Base-by-base conservation (phyloP, 169 alveolate species). In the Amoebophrya sp. region DNA sequence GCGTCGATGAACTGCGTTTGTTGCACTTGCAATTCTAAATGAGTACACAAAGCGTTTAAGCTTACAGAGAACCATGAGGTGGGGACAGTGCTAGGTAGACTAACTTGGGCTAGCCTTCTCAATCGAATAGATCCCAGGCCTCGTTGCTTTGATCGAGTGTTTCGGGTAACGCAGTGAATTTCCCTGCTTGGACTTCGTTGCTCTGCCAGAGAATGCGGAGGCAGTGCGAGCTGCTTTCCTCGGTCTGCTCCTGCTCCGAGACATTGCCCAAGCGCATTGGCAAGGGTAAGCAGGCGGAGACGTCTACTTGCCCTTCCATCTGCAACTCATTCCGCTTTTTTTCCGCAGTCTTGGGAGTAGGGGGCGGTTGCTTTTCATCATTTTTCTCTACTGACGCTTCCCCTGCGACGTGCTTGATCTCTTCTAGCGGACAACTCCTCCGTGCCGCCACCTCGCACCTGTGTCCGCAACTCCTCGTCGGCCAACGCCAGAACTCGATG, bases 251-350 rank as follows among this genome's bases (percentile, higher is more conserved):
- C 29, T n/a, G 7, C 10, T 66, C 35, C 35, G 32, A 2, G 35
- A 66, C 83, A n/a, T 66, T 66, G 1, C 83, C 83, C 35, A 66
- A n/a, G 35, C 83, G 83, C 83, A 66, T 66, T 3, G 83, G 83
- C 12, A 66, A 25, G 7, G 83, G 83, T 25, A 66, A 25, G 35
- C 83, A 66, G 32, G 83, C 83, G 7, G 83, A 66, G 35, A 66
- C 83, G 35, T 66, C 83, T 2, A 66, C 83, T 0, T 25, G 7
- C 32, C 83, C 83, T 25, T 66, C 83, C 29, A 41, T 41, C 12
- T 12, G 54, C 23, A 41, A 41, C 23, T 2, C 54, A 41, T 41
- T 41, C 54, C 54, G 54, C 12, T 41, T 41, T 41, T 12, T 41
- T 41, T 41, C 54, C 54, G n/a, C n/a, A n/a, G n/a, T n/a, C n/a